Evolutionary conservation across 2,329 filamentous ascomycete genomes (phyloP).

Genomic region (Colletotrichum salicis): DNA sequence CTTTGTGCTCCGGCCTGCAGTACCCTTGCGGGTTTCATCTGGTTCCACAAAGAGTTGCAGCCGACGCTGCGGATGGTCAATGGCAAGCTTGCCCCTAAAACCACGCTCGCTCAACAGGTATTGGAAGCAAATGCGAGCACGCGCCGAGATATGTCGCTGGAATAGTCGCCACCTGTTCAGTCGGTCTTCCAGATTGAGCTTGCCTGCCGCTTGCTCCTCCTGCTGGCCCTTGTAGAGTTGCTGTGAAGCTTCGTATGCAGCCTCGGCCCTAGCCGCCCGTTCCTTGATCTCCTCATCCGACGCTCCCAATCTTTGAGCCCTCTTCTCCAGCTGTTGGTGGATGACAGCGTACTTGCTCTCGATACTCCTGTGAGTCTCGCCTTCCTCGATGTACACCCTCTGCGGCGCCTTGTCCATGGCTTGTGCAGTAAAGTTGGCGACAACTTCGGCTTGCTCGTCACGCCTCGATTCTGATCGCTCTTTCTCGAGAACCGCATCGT

Average conservation of each 20-base stretch:
- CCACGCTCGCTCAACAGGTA: slow-evolving; percentile 90
- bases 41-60: slow-evolving; percentile 83
- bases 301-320: slow-evolving; percentile 68
- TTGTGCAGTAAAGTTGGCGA: slow-evolving; percentile 64
- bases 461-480: slow-evolving; percentile 57
- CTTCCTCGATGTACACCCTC: slow-evolving; percentile 71
- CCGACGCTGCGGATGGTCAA: slow-evolving; percentile 79
- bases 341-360: slow-evolving; percentile 66
- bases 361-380: slow-evolving; percentile 69
- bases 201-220: slow-evolving; percentile 57
- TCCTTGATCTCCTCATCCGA: slow-evolving; percentile 72
- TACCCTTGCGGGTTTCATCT: slow-evolving; percentile 74
- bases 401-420: slow-evolving; percentile 63
- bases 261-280: slow-evolving; percentile 52
- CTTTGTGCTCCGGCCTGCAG: slow-evolving; percentile 83
- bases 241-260: slow-evolving; percentile 53
- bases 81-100: slow-evolving; percentile 82
- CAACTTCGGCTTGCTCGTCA: slow-evolving; percentile 56
- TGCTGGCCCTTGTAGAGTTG: slow-evolving; percentile 53
- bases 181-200: slow-evolving; percentile 73
- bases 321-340: slow-evolving; percentile 65
- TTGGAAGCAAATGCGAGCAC: slow-evolving; percentile 85
- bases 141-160: slow-evolving; percentile 84
- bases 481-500: slow-evolving; percentile 59
- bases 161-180: slow-evolving; percentile 83